Conservation (phyloP, 1,284 basidiomycete genomes). For the Entoloma clypeatum region DNA sequence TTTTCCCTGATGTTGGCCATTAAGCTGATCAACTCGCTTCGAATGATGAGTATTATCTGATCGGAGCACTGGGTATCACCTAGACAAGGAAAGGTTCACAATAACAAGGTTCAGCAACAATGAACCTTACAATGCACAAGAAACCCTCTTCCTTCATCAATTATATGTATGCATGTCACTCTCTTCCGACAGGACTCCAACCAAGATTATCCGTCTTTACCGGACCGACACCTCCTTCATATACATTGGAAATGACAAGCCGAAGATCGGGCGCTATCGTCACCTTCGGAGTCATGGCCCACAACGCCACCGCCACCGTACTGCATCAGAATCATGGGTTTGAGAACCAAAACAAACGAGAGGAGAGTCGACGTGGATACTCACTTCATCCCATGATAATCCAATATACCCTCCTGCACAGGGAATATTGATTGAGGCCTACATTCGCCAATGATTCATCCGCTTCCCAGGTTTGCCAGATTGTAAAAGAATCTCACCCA, state of each 20-base stretch:
- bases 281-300: constrained; percentile 53
- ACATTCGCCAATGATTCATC: constrained; percentile 5
- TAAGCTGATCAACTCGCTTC: too few relatives aligned
- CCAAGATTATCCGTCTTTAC: constrained; percentile 56
- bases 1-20: too few relatives aligned
- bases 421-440: constrained; percentile 77
- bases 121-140: too few relatives aligned
- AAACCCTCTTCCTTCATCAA: too few relatives aligned
- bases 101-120: too few relatives aligned
- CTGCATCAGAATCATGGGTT: constrained; percentile 33
- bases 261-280: constrained; percentile 49
- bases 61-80: too few relatives aligned
- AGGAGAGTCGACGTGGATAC: constrained; percentile 18
- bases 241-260: constrained; percentile 52
- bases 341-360: constrained; percentile 2
- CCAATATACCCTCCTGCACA: constrained; percentile 70
- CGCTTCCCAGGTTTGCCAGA: background rate
- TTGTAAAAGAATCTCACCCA: constrained; percentile 43
- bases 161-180: too few relatives aligned
- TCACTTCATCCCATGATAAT: constrained; percentile 69
- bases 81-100: too few relatives aligned
- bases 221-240: constrained; percentile 62
- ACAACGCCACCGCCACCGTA: constrained; percentile 68
- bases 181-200: constrained; percentile 46
- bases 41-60: too few relatives aligned